These are phyloP conservation scores for Cladosporium sp. DNA, from an alignment of 2,329 filamentous ascomycete genomes.

Conservation along the genomic window DNA sequence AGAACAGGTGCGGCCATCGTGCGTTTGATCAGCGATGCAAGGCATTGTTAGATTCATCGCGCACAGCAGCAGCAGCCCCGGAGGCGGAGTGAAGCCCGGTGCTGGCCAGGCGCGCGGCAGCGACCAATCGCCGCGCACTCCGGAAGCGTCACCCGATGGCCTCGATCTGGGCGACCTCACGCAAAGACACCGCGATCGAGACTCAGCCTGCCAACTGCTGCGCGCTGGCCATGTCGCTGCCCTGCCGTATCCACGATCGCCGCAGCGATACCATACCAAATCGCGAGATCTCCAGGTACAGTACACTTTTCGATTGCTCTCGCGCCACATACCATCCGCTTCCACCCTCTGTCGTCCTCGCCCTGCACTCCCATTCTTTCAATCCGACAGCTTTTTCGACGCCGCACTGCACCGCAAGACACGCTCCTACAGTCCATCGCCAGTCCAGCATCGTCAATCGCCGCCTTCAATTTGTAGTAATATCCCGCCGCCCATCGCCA, in stretches of 20 bases:
- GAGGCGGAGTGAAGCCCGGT: too few relatives aligned
- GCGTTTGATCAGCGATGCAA: too few relatives aligned
- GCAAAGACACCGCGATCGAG: not conserved
- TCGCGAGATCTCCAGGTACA: not conserved
- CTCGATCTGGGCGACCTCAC: slow-evolving; percentile 7
- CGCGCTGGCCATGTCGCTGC: not conserved
- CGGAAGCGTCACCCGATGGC: not conserved
- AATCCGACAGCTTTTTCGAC: not conserved
- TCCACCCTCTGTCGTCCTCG: not conserved
- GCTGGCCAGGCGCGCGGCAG: too few relatives aligned
- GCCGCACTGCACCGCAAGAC: not conserved
- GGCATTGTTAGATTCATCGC: too few relatives aligned
- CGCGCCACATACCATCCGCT: not conserved
- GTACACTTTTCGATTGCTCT: not conserved
- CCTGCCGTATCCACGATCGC: not conserved
- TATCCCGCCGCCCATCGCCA: not conserved
- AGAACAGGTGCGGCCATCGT: too few relatives aligned
- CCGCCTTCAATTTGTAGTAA: not conserved
- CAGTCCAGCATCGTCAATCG: not conserved
- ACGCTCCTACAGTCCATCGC: not conserved
- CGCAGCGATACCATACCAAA: not conserved
- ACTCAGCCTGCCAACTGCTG: not conserved
- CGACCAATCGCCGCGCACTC: too few relatives aligned
- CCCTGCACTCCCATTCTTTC: not conserved
- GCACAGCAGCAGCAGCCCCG: too few relatives aligned